Base-by-base conservation (phyloP, 768 basidiomycete genomes). In the Sarcomyxa edulis region DNA sequence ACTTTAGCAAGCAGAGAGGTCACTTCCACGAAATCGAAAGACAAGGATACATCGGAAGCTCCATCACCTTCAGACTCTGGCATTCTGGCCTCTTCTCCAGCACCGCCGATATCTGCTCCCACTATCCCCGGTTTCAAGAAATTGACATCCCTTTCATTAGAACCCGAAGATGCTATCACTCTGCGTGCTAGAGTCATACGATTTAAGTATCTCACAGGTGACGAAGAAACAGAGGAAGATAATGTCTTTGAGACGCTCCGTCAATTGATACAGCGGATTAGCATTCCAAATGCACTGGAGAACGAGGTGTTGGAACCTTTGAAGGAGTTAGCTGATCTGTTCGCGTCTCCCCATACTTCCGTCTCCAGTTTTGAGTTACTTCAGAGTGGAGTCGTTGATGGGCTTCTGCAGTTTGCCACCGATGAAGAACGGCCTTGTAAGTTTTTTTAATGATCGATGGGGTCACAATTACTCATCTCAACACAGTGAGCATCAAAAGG, bases 321-420 rank as follows among this genome's bases (percentile, higher is more conserved):
- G 22, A 71, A 71, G 44, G 81, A 84, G 47, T 66, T 99, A n/a
- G 88, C 88, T 2, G 74, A 74, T 23, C 69, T 92, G 28, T 94
- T 99, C 54, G 64, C 81, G 2, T 80, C 80, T 9, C 75, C 83
- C 19, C 74, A 77, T 53, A 76, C 74, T 4, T 84, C 91, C 7
- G 78, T 98, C 4, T 97, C 93, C 2, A 96, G 93, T 59, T 99
- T 98, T 48, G 96, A 99, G 63, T 61, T 98, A 32, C 64, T 97
- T 40, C 87, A 97, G 55, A 95, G 91, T 52, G 96, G 95, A 3
- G 75, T 96, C 4, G 85, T 97, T 2, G 92, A 94, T 48, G 83
- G 81, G 9, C 56, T 98, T 38, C 69, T 98, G 37, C 77, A 76
- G 39, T 91, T 91, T 59, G 78, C 90, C 4, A 86, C 84, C 3